These are phyloP conservation scores for Cichorium intybus DNA, from an alignment of 140 eudicot genomes.

Conservation along the genomic window DNA sequence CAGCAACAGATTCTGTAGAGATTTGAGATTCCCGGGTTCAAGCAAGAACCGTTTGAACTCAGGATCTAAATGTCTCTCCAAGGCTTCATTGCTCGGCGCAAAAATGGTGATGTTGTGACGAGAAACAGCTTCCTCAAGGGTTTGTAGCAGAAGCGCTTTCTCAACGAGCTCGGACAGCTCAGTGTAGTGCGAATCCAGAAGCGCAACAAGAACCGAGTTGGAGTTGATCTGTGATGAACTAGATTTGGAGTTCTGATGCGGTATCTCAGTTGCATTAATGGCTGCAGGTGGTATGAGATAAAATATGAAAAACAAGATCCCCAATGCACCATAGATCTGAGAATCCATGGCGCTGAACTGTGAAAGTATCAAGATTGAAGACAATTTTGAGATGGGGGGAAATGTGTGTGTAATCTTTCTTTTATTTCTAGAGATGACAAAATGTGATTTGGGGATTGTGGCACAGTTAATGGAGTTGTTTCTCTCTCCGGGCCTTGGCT, in stretches of 20 bases:
- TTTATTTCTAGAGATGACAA: not conserved
- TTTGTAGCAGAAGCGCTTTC: slow-evolving; percentile 64
- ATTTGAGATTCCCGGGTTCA: slow-evolving; percentile 69
- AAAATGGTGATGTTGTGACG: slow-evolving; percentile 67
- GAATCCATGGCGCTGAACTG: slow-evolving; percentile 54
- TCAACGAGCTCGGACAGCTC: slow-evolving; percentile 83
- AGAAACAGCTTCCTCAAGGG: slow-evolving; percentile 57
- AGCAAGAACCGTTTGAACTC: slow-evolving; percentile 80
- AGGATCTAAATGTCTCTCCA: slow-evolving; percentile 65
- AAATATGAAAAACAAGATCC: slow-evolving; percentile 20
- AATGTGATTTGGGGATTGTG: slow-evolving; percentile 8
- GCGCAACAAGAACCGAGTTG: slow-evolving; percentile 80
- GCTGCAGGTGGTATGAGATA: slow-evolving; percentile 17
- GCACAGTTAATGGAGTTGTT: not conserved
- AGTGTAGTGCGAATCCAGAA: slow-evolving; percentile 83
- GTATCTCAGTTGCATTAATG: slow-evolving; percentile 28
- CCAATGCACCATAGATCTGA: slow-evolving; percentile 63
- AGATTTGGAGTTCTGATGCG: not conserved
- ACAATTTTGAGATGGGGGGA: not conserved
- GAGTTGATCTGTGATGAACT: slow-evolving; percentile 49
- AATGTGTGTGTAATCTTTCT: not conserved
- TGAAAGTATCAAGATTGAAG: slow-evolving; percentile 7
- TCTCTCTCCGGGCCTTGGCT: slow-evolving; percentile 21
- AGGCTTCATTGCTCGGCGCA: slow-evolving; percentile 76
- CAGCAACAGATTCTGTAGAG: slow-evolving; percentile 63